Conservation (phyloP, 2,329 filamentous ascomycete genomes). For the Aspergillus sp. region DNA sequence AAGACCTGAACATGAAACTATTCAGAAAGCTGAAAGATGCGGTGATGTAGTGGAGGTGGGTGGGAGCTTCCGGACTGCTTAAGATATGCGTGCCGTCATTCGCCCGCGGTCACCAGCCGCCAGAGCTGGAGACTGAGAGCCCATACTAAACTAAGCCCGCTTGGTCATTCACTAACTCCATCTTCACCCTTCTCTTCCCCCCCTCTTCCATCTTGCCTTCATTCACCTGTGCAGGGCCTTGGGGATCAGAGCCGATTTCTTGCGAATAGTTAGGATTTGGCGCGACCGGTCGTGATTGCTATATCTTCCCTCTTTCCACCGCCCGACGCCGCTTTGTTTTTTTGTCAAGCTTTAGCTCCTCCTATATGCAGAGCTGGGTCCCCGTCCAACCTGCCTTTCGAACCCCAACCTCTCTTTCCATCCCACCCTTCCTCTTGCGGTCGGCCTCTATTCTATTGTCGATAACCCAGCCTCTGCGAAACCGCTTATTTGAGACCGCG, state of each 20-base stretch:
- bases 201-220: slow-evolving; percentile 10
- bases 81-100: slow-evolving; percentile 17
- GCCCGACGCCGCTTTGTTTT: slow-evolving; percentile 26
- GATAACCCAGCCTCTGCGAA: neutral
- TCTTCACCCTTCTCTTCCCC: slow-evolving; percentile 5
- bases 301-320: slow-evolving; percentile 18
- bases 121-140: neutral
- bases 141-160: slow-evolving; percentile 7
- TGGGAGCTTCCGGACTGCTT: slow-evolving; percentile 3
- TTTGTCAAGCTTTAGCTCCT: slow-evolving; percentile 20
- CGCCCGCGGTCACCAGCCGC: slow-evolving; percentile 14
- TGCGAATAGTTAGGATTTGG: neutral
- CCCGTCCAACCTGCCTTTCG: slow-evolving; percentile 16
- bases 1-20: neutral
- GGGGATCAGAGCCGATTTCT: neutral
- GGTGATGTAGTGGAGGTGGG: neutral
- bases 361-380: slow-evolving; percentile 21
- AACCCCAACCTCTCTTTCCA: slow-evolving; percentile 10
- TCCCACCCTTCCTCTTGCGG: neutral
- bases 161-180: slow-evolving; percentile 10
- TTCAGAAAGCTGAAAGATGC: neutral
- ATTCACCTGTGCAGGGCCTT: slow-evolving; percentile 1
- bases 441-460: neutral
- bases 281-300: slow-evolving; percentile 1
- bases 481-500: neutral